Evolutionary conservation across 306 rosid genomes (phyloP), one percentile per base, ranked within the genome.

Genomic region (Castanea mollissima): DNA sequence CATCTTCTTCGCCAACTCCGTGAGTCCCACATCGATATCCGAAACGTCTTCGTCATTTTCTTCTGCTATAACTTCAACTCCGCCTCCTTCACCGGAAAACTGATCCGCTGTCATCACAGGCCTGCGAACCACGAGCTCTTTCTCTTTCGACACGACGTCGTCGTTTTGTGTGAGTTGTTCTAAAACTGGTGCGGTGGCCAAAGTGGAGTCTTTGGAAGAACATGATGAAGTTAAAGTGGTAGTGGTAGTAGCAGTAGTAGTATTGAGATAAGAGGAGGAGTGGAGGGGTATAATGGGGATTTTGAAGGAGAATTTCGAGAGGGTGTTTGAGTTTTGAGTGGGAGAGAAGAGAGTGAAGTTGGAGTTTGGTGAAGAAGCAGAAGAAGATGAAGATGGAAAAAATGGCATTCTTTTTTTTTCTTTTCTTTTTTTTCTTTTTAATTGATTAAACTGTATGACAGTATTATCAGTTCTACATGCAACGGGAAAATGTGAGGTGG

Each of bases 1-100:
- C 84, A 92, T 91, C 85, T 89, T 92, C 91, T 88, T 92, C 35
- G 99, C 97, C 18, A 95, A 82, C 23, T 83, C 63, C 11, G 85
- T 60, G 6, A 94, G 92, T 6, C 90, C 90, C 1, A 71, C 77
- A 46, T 91, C 96, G 16, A 95, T 81, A 13, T 60, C 74, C 18
- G 7, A 10, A 44, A 23, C 52, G 0, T 6, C 35, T 1, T 58
- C 83, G 1, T 75, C 82, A 14, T 83, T 78, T 6, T 8, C 56
- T 44, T 79, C 78, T 16, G 63, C 80, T 54, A 10, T 3, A 49
- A 49, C 54, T 49, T 49, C 16, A 12, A 49, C 54, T 0, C 18
- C 49, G 29, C 69, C 81, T 2, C 57, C 80, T 14, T 84, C 85
- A 2, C 83, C 87, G 20, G 90, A 5, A 82, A 75, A 35, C 55